Evolutionary conservation across 192 early-diverging fungal genomes (phyloP).

Genomic region (Spizellomyces sp.): DNA sequence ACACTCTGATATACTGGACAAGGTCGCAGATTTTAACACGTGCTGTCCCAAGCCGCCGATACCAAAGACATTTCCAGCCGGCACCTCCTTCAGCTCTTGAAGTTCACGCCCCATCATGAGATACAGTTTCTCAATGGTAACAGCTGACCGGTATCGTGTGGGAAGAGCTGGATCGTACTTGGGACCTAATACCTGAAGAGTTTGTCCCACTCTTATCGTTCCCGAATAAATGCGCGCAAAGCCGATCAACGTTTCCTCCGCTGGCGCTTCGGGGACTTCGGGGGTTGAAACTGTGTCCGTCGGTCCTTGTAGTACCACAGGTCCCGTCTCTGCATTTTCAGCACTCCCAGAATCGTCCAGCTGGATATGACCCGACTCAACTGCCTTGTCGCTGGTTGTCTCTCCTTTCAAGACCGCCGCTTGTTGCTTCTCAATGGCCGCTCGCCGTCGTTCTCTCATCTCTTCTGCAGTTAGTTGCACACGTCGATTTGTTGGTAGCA

Average conservation of each 20-base stretch:
- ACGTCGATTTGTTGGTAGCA: constrained; percentile 74
- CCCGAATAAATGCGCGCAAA: constrained; percentile 95
- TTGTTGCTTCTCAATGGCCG: constrained; percentile 27
- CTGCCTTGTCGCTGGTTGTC: constrained; percentile 19
- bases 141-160: constrained; percentile 54
- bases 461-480: constrained; percentile 82
- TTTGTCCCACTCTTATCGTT: constrained; percentile 82
- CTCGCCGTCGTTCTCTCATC: constrained; percentile 71
- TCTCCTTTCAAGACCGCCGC: constrained; percentile 26
- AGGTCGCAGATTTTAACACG: constrained; percentile 93
- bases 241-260: constrained; percentile 78
- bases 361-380: constrained; percentile 6
- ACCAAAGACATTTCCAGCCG: constrained; percentile 96
- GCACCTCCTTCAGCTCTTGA: constrained; percentile 76
- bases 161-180: constrained; percentile 79
- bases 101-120: constrained; percentile 98
- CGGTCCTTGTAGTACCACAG: neutral
- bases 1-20: constrained; percentile 73
- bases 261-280: constrained; percentile 38
- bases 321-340: constrained; percentile 16
- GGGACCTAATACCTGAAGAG: constrained; percentile 85
- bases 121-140: constrained; percentile 79
- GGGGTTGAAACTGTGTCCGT: constrained; percentile 30
- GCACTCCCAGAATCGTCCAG: constrained; percentile 8
- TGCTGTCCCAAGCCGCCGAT: constrained; percentile 83